Evolutionary conservation across 176 grass and related monocot species (phyloP).

Genomic region (Carex cristatella): DNA sequence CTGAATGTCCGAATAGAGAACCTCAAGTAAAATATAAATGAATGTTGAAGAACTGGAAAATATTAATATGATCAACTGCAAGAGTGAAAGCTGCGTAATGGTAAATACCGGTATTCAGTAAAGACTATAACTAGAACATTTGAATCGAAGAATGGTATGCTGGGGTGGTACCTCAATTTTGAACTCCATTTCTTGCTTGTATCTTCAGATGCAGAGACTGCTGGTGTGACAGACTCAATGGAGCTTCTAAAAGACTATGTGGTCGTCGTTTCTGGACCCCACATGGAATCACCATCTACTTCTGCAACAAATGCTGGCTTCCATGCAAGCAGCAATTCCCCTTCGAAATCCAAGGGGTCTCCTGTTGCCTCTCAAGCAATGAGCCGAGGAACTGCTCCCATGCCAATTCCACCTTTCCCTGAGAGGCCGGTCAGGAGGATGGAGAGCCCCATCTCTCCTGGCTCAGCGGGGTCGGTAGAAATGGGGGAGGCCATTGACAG

Average conservation of each 20-base stretch:
- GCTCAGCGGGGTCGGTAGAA: slow-evolving; percentile 78
- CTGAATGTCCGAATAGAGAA: background rate
- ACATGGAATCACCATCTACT: slow-evolving; percentile 50
- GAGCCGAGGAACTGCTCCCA: slow-evolving; percentile 62
- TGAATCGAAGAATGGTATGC: background rate
- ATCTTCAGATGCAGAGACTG: slow-evolving; percentile 40
- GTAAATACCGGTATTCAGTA: background rate
- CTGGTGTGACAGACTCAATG: slow-evolving; percentile 55
- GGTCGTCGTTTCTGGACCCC: slow-evolving; percentile 68
- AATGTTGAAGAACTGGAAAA: background rate
- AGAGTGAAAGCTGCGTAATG: background rate
- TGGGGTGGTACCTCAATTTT: background rate
- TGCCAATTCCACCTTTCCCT: slow-evolving; percentile 59
- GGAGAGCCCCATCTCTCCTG: slow-evolving; percentile 63
- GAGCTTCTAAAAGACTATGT: slow-evolving; percentile 99
- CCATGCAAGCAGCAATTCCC: slow-evolving; percentile 35
- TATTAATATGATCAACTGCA: background rate
- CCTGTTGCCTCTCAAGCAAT: slow-evolving; percentile 53
- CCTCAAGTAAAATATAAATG: background rate
- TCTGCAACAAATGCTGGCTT: slow-evolving; percentile 43
- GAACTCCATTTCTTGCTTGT: slow-evolving; percentile 37
- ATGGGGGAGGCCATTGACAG: slow-evolving; percentile 70
- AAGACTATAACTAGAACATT: background rate
- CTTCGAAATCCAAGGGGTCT: slow-evolving; percentile 51
- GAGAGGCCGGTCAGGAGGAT: slow-evolving; percentile 41